These are phyloP conservation scores for Sordariomycetes sp. DNA, from an alignment of 2,329 filamentous ascomycete genomes.

Conservation along the genomic window DNA sequence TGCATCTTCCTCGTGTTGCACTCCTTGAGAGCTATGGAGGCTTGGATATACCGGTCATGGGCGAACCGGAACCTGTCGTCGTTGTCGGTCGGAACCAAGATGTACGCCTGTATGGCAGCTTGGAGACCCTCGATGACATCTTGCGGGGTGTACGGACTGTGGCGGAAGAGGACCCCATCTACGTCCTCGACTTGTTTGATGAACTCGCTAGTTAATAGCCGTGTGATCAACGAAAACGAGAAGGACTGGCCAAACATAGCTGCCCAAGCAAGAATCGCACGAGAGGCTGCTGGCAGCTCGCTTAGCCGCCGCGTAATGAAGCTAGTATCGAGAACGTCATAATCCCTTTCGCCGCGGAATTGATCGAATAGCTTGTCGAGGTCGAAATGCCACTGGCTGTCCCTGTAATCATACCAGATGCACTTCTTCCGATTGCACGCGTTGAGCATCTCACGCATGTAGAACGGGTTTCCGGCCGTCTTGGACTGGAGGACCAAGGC, in stretches of 20 bases:
- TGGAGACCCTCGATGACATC: constrained; percentile 74
- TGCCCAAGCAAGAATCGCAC: constrained; percentile 77
- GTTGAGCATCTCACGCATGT: constrained; percentile 82
- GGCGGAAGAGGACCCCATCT: constrained; percentile 15
- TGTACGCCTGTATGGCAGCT: constrained; percentile 65
- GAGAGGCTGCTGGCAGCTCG: constrained; percentile 64
- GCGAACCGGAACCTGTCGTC: constrained; percentile 84
- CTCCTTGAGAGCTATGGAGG: constrained; percentile 59
- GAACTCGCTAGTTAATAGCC: constrained; percentile 66
- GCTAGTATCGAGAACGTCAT: constrained; percentile 68
- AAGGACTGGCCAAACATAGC: constrained; percentile 74
- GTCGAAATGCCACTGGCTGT: constrained; percentile 74
- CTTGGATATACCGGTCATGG: constrained; percentile 78
- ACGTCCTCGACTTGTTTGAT: constrained; percentile 43
- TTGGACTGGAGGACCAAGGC: constrained; percentile 83
- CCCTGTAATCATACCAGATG: constrained; percentile 83
- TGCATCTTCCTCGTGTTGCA: constrained; percentile 72
- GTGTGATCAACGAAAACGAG: constrained; percentile 71
- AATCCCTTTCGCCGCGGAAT: constrained; percentile 69
- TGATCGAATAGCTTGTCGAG: constrained; percentile 78
- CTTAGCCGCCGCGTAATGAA: constrained; percentile 71
- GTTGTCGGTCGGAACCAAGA: constrained; percentile 70
- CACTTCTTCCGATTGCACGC: constrained; percentile 78
- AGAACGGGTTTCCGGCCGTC: constrained; percentile 81
- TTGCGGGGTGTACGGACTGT: constrained; percentile 41